Base-by-base conservation (phyloP, 2,329 filamentous ascomycete genomes). In the Botrytis hyacinthi region DNA sequence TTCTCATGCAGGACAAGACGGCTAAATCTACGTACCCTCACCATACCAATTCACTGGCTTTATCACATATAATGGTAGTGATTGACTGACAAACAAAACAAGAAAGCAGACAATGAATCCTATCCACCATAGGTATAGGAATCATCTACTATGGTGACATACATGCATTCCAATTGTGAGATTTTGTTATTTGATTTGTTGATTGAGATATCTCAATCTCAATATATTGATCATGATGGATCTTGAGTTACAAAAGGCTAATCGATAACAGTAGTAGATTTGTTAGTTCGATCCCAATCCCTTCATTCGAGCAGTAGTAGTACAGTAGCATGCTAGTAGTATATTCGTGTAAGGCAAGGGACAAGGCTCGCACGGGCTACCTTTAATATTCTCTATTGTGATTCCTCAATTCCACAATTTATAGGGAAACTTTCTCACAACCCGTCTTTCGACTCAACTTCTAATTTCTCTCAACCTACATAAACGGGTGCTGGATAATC, bases 361-460 rank as follows among this genome's bases (percentile, higher is more conserved):
- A 57, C 51, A 57, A 57, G 51, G 62, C 29, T 37, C 37, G 66
- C 66, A 69, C 66, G 48, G 66, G 40, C 66, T 54, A 37, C 10
- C 37, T 63, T 54, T 40, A 14, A 54, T 68, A 10, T 54, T 68
- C 26, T 68, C 32, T 9, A 51, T 40, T 40, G 18, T 66, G 29
- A 40, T 54, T 40, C 29, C 48, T 10, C 51, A 57, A 57, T 68
- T 68, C 35, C 48, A 68, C 48, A 42, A 26, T 42, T 59, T 69
- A 46, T 48, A 57, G 48, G 66, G 66, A 69, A 69, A 42, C 66
- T 69, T 69, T 69, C 66, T 57, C 40, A 51, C 40, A 69, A 22
- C 9, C 7, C 29, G n/a, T 32, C 48, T 29, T 32, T 42, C 48
- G 16, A 57, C 48, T 32, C 48, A 69, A 26, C 66, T 40, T 68